These are phyloP conservation scores for Peribolospora kevripleyi DNA, from an alignment of 768 basidiomycete species.

Conservation along the genomic window DNA sequence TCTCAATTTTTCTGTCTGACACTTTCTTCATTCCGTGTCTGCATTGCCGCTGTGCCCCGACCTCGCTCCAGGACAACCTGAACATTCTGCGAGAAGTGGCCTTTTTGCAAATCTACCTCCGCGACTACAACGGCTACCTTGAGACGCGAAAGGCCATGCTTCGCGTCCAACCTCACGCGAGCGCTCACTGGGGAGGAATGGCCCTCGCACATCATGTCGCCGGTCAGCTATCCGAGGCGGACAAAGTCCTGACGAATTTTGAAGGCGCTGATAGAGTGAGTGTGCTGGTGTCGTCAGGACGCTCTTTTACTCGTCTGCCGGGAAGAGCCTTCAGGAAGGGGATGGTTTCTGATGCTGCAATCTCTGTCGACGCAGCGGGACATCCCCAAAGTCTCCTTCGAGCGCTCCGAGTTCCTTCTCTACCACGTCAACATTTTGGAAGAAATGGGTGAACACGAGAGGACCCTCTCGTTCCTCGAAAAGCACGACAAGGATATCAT, in stretches of 20 bases:
- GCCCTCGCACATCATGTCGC: conserved; percentile 73
- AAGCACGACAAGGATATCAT: conserved; percentile 26
- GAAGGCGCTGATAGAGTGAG: conserved; percentile 44
- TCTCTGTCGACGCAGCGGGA: conserved; percentile 25
- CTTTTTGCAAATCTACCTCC: conserved; percentile 63
- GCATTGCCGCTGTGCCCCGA: background rate
- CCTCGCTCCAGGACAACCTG: conserved; percentile 49
- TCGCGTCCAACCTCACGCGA: conserved; percentile 49
- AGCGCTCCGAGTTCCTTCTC: conserved; percentile 57
- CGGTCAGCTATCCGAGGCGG: conserved; percentile 44
- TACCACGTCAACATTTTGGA: conserved; percentile 54
- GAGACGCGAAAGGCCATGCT: conserved; percentile 64
- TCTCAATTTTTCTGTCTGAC: no score
- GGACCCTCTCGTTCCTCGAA: conserved; percentile 15
- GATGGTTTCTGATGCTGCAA: conserved; percentile 15
- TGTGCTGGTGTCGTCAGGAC: conserved; percentile 1
- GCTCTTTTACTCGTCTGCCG: no score
- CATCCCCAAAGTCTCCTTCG: conserved; percentile 49
- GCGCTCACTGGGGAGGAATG: conserved; percentile 70
- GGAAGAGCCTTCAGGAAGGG: conserved; percentile 12
- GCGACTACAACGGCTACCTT: conserved; percentile 50
- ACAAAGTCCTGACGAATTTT: conserved; percentile 47
- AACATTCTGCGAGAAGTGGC: conserved; percentile 82
- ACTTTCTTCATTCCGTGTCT: background rate
- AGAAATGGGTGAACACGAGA: conserved; percentile 28